These are phyloP conservation scores for Mucor circinelloides DNA, from an alignment of 371 early-diverging fungal species.

Conservation along the genomic window DNA sequence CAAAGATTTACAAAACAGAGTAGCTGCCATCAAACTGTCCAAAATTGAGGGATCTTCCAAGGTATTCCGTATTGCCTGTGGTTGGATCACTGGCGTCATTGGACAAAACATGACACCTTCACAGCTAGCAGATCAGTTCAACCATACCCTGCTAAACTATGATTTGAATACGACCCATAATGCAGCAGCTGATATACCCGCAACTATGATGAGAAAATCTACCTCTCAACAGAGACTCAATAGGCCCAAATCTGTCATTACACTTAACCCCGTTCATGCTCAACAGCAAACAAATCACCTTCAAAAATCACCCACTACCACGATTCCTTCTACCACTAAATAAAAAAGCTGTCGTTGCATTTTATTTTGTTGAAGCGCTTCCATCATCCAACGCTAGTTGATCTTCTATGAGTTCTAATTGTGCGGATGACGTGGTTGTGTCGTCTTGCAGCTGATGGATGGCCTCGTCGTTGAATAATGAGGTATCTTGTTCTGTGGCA, in stretches of 20 bases:
- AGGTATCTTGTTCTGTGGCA: neutral
- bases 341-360: neutral
- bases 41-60: slow-evolving; percentile 45
- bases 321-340: neutral
- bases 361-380: neutral
- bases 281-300: neutral
- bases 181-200: slow-evolving; percentile 10
- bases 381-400: neutral
- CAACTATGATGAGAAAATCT: neutral
- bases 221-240: neutral
- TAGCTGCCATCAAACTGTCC: slow-evolving; percentile 37
- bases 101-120: slow-evolving; percentile 20
- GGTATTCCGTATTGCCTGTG: slow-evolving; percentile 50
- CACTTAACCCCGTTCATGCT: neutral
- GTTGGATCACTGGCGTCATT: slow-evolving; percentile 48
- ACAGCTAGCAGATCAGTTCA: slow-evolving; percentile 8
- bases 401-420: neutral
- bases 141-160: neutral
- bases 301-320: neutral
- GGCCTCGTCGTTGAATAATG: neutral
- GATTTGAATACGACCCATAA: neutral
- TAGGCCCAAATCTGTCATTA: slow-evolving; percentile 17
- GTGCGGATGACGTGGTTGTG: neutral
- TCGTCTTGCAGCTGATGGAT: neutral
- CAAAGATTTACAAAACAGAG: slow-evolving; percentile 16